Percentiles rank a stretch among this genome's conserved stretches.
These are phyloP conservation scores for Apiospora marii DNA, from an alignment of 2,329 filamentous ascomycete species.

Conservation along the genomic window DNA sequence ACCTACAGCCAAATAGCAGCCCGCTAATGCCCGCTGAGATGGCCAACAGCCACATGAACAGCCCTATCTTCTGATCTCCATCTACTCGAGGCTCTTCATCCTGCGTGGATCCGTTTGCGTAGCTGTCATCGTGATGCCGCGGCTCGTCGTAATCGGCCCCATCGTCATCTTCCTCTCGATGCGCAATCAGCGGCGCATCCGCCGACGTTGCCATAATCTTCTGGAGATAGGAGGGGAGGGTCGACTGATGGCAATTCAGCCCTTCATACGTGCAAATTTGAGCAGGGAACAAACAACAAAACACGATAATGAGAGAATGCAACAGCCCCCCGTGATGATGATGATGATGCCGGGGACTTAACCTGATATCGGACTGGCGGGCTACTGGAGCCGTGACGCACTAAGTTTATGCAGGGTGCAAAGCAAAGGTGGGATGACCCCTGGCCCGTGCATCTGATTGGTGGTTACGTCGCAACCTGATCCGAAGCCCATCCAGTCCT, in stretches of 20 bases:
- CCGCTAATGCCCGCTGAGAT: conserved; percentile 72
- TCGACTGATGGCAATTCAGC: neutral
- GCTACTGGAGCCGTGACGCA: conserved; percentile 4
- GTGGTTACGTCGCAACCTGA: neutral
- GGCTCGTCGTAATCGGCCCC: conserved; percentile 29
- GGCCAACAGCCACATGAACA: conserved; percentile 69
- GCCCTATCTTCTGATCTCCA: conserved; percentile 39
- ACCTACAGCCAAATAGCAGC: conserved; percentile 72
- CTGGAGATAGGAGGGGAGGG: neutral
- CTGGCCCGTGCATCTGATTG: conserved; percentile 3
- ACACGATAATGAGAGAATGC: neutral
- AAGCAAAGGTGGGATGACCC: conserved; percentile 1
- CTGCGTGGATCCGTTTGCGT: conserved; percentile 25
- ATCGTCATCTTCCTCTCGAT: conserved; percentile 33
- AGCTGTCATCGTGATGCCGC: conserved; percentile 24
- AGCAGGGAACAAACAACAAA: neutral
- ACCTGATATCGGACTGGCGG: neutral
- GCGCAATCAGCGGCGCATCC: conserved; percentile 35
- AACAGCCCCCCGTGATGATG: neutral
- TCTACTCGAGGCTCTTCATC: neutral
- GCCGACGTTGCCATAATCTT: conserved; percentile 32
- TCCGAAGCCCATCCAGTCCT: neutral
- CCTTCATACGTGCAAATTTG: neutral
- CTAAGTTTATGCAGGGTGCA: conserved; percentile 13
- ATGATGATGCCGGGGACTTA: neutral